phyloP scores from a whole-genome alignment of 1,284 basidiomycete species.

The Ganoderma lingzhi region DNA sequence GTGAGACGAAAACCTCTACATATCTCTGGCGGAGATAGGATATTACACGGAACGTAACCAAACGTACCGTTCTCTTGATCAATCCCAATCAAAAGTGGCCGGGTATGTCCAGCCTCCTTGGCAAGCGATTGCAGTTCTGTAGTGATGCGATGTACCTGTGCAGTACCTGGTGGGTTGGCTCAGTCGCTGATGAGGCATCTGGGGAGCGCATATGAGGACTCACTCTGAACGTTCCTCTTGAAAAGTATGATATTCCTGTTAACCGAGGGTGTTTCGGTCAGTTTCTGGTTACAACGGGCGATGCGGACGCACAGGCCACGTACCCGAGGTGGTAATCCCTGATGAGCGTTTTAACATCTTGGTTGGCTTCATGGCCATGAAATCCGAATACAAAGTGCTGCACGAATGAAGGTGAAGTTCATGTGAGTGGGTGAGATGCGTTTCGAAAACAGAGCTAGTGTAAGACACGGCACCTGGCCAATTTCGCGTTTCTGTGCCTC shows the following conservation, averaged over 20 bases:
- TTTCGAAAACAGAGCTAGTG: background rate
- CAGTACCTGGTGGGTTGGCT: slow-evolving; percentile 48
- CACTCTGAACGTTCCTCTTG: slow-evolving; percentile 70
- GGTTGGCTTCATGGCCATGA: slow-evolving; percentile 59
- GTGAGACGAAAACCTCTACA: too few species aligned
- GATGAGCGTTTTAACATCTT: slow-evolving; percentile 65
- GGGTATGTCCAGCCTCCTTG: slow-evolving; percentile 59
- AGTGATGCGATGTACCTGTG: slow-evolving; percentile 58
- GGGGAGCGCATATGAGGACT: slow-evolving; percentile 16
- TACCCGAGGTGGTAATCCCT: slow-evolving; percentile 68
- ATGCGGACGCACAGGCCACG: slow-evolving; percentile 18
- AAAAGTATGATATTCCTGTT: slow-evolving; percentile 69
- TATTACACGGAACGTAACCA: background rate
- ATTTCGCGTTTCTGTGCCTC: slow-evolving; percentile 56
- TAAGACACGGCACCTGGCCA: slow-evolving; percentile 52
- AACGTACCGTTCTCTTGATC: slow-evolving; percentile 74
- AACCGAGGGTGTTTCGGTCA: background rate
- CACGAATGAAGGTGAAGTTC: background rate
- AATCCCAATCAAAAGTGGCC: slow-evolving; percentile 69
- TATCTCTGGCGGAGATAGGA: background rate
- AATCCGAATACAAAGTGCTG: slow-evolving; percentile 79
- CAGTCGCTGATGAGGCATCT: background rate
- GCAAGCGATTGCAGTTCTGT: slow-evolving; percentile 61
- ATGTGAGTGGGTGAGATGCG: background rate
- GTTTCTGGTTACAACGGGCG: background rate